Evolutionary conservation across 805 yeast species (phyloP), one percentile per base, ranked within the genome.

Genomic region (Priceomyces medius): DNA sequence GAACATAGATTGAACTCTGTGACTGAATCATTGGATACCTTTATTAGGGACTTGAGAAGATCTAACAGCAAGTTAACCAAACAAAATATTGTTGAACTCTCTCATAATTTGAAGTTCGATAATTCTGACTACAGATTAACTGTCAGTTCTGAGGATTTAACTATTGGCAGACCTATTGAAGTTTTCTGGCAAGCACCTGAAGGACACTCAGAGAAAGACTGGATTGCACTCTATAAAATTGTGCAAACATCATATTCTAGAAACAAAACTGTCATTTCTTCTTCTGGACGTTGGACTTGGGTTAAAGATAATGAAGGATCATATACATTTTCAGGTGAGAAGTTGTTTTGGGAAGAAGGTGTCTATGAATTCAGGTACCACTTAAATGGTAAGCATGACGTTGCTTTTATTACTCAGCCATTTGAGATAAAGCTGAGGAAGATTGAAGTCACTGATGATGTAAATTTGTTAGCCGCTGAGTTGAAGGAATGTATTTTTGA

Each of bases 171-270:
- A 6, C 77, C 84, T 2, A 72, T 86, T 19, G 56, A 56, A 16
- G 73, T 83, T 3, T 54, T 61, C 16, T 86, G 85, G 82, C 56
- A 60, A 20, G 66, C 82, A 0, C 83, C 86, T 1, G 64, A 62
- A 2, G 45, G 54, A 18, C 80, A 76, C 47, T 63, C 77, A 13
- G 43, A 62, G 0, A 71, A 67, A 32, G 90, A 85, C 56, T 86
- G 95, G 95, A 74, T 86, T 48, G 95, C 93, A 1, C 60, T 86
- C 21, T 86, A 86, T 61, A 76, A 77, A 40, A 74, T 83, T 7
- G 64, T 77, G 19, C 84, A 77, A 46, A 79, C 86, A 13, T 74
- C 80, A 3, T 66, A 67, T 26, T 76, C 82, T 16, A 70, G 80
- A 40, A 71, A 71, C 31, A 71, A 68, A 20, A 85, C 93, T 0